Conservation (phyloP, 1,284 basidiomycete genomes). For the Macrocystidia cucumis region DNA sequence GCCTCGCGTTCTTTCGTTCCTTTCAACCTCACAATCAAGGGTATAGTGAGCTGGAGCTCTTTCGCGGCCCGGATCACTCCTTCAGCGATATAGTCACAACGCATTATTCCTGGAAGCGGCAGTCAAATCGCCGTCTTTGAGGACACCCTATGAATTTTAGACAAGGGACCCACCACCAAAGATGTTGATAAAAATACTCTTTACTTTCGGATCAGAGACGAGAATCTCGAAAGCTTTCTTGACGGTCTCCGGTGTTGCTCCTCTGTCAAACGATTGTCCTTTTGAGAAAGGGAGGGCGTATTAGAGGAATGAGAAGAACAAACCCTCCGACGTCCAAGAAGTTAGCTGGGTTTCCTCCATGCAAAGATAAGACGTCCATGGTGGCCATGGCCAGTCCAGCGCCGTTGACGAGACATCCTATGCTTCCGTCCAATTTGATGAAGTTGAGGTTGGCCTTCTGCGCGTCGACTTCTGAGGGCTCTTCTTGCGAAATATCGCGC, state of each 20-base stretch:
- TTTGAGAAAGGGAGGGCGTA: too few species aligned
- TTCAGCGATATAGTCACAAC: conserved; percentile 95
- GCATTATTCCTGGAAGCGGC: conserved; percentile 83
- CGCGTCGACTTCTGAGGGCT: conserved; percentile 95
- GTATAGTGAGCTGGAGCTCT: conserved; percentile 82
- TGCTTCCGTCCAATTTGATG: conserved; percentile 98
- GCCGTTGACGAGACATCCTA: conserved; percentile 98
- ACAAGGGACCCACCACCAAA: conserved; percentile 54
- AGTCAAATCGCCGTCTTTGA: neutral
- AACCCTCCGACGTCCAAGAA: conserved; percentile 98
- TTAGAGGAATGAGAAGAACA: conserved; percentile 14
- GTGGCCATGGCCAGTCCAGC: conserved; percentile 99
- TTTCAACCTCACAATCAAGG: conserved; percentile 91
- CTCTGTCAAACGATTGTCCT: conserved; percentile 42
- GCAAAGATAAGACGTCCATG: conserved; percentile 96
- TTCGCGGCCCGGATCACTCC: conserved; percentile 98
- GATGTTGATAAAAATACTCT: conserved; percentile 99
- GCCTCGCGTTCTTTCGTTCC: conserved; percentile 96
- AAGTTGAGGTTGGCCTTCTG: conserved; percentile 95
- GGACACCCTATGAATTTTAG: neutral
- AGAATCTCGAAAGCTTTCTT: conserved; percentile 99
- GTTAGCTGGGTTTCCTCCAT: conserved; percentile 96
- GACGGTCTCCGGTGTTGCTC: conserved; percentile 96
- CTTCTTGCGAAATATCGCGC: conserved; percentile 93
- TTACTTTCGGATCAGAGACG: conserved; percentile 85